A percentile compares a stretch with the other conserved stretches of the same genome.
Conservation (phyloP, 169 alveolate species). For the Blepharisma undulans region DNA sequence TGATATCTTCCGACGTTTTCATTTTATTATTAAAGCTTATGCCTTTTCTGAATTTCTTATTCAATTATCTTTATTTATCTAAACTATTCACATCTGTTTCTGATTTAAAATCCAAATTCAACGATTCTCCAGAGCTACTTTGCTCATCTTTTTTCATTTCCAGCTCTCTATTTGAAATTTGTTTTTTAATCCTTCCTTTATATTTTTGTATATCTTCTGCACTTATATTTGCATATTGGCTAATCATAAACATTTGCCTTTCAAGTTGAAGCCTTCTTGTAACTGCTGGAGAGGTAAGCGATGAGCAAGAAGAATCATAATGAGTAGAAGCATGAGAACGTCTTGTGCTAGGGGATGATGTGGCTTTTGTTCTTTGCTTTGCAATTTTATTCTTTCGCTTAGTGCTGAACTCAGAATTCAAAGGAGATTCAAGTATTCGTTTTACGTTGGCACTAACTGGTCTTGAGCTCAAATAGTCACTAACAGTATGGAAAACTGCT, state of each 20-base stretch:
- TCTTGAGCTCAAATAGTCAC: conserved; percentile 5
- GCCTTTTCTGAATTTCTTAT: too few species aligned
- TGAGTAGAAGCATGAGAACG: neutral
- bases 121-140: neutral
- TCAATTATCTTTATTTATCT: neutral
- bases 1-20: neutral
- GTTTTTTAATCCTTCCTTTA: neutral
- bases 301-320: neutral
- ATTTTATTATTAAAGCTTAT: too few species aligned
- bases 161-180: neutral
- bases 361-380: neutral
- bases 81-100: neutral
- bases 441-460: conserved; percentile 19
- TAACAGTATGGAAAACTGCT: neutral
- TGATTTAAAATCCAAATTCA: neutral
- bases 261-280: neutral
- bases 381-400: neutral
- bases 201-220: neutral
- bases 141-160: neutral
- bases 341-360: neutral
- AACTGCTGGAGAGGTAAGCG: neutral
- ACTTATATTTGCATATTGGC: neutral
- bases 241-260: neutral
- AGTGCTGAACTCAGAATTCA: neutral
- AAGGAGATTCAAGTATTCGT: conserved; percentile 22